Evolutionary conservation across 805 yeast genomes (phyloP).

Genomic region (Nakazawaea anatomiae): DNA sequence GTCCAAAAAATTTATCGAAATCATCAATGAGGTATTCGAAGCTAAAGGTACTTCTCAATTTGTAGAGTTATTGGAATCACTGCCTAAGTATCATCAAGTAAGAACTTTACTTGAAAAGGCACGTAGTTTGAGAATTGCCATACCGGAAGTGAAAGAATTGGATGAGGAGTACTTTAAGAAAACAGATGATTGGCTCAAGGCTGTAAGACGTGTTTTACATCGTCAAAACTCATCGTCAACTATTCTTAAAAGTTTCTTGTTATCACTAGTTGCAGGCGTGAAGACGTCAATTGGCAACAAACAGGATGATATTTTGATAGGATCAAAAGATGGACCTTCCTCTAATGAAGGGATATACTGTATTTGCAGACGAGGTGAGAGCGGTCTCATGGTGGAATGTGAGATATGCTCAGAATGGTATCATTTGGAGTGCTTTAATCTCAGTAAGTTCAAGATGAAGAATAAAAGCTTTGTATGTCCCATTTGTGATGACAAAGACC

Average conservation of each 20-base stretch:
- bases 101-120: slow-evolving; percentile 3
- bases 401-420: slow-evolving; percentile 70
- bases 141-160: neutral
- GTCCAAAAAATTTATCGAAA: slow-evolving; percentile 17
- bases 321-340: slow-evolving; percentile 15
- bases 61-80: neutral
- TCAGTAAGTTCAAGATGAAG: slow-evolving; percentile 17
- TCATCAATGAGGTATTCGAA: slow-evolving; percentile 16
- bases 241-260: slow-evolving; percentile 21
- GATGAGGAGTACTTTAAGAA: slow-evolving; percentile 13
- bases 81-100: slow-evolving; percentile 5
- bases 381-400: slow-evolving; percentile 64
- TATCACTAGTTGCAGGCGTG: slow-evolving; percentile 17
- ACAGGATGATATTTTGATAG: slow-evolving; percentile 14
- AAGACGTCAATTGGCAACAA: slow-evolving; percentile 14
- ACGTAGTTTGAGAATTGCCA: neutral
- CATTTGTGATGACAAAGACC: slow-evolving; percentile 36
- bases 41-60: neutral
- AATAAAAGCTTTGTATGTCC: slow-evolving; percentile 45
- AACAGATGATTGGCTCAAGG: slow-evolving; percentile 32
- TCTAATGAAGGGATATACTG: slow-evolving; percentile 33
- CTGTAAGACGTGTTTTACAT: slow-evolving; percentile 27
- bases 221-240: slow-evolving; percentile 26
- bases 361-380: slow-evolving; percentile 55
- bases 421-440: slow-evolving; percentile 52